Evolutionary conservation across 345 rosid genomes (phyloP).

Genomic region (Clarkia xantiana): DNA sequence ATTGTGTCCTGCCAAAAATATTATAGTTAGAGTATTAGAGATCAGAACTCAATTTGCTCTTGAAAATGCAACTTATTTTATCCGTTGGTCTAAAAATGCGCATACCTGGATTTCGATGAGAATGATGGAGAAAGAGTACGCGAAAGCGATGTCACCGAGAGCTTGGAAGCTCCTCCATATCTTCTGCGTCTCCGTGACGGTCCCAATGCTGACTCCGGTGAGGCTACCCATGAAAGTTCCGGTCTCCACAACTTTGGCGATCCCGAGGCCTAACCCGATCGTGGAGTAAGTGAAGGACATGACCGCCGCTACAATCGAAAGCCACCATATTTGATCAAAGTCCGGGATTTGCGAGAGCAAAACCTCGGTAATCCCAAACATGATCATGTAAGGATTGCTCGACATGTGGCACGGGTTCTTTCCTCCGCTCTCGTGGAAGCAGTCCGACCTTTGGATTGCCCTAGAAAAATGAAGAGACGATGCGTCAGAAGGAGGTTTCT

Average conservation of each 20-base stretch:
- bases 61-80: too few species aligned
- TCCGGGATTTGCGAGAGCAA: constrained; percentile 66
- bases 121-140: constrained; percentile 62
- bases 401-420: constrained; percentile 49
- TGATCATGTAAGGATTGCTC: constrained; percentile 63
- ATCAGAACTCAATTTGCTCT: too few species aligned
- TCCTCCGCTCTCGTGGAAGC: constrained; percentile 54
- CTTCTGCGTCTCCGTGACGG: constrained; percentile 55
- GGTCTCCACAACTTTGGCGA: constrained; percentile 24
- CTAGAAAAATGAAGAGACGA: constrained; percentile 16
- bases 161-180: constrained; percentile 75
- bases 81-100: too few species aligned
- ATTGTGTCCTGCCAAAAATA: constrained; percentile 23
- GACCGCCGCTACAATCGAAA: constrained; percentile 41
- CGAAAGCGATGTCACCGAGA: constrained; percentile 78
- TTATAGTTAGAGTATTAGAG: neutral
- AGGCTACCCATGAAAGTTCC: constrained; percentile 52
- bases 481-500: too few species aligned
- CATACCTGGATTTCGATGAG: constrained; percentile 74
- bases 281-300: constrained; percentile 50
- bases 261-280: constrained; percentile 39
- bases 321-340: constrained; percentile 49
- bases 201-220: constrained; percentile 56
- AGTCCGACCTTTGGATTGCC: constrained; percentile 70
- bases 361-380: constrained; percentile 50